These are phyloP conservation scores for Lignosus rhinocerotis DNA, from an alignment of 1,284 basidiomycete genomes.

Conservation along the genomic window DNA sequence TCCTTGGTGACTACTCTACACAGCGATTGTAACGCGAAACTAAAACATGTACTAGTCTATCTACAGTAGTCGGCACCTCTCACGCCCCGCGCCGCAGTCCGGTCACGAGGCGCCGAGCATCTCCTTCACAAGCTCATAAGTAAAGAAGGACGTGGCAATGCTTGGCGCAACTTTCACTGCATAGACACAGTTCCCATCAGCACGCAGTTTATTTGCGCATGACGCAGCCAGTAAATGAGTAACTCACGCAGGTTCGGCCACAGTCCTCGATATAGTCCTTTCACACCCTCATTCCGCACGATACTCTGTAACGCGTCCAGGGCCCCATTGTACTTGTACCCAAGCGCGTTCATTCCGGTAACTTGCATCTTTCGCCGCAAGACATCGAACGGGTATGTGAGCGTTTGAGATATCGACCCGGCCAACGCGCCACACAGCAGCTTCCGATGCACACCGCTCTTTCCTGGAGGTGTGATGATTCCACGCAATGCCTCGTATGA, in stretches of 20 bases:
- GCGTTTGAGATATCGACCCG: constrained; percentile 84
- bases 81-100: constrained; percentile 4
- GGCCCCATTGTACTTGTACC: constrained; percentile 75
- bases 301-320: constrained; percentile 76
- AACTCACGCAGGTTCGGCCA: constrained; percentile 89
- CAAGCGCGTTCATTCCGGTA: constrained; percentile 75
- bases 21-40: constrained; percentile 4
- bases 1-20: constrained; percentile 17
- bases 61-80: constrained; percentile 10
- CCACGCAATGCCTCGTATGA: constrained; percentile 76
- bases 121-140: constrained; percentile 69
- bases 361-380: constrained; percentile 95
- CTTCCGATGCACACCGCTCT: constrained; percentile 63
- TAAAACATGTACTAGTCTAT: constrained; percentile 24
- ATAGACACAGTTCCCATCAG: constrained; percentile 16
- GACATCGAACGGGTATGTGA: constrained; percentile 97
- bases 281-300: constrained; percentile 71
- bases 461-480: constrained; percentile 75
- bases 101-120: constrained; percentile 34
- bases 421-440: constrained; percentile 77
- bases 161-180: constrained; percentile 89
- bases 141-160: constrained; percentile 86
- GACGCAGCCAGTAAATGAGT: constrained; percentile 10
- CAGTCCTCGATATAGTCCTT: constrained; percentile 82
- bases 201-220: constrained; percentile 2